phyloP scores from a whole-genome alignment of 139 green algal genomes.

The Spirogloea muscicola region DNA sequence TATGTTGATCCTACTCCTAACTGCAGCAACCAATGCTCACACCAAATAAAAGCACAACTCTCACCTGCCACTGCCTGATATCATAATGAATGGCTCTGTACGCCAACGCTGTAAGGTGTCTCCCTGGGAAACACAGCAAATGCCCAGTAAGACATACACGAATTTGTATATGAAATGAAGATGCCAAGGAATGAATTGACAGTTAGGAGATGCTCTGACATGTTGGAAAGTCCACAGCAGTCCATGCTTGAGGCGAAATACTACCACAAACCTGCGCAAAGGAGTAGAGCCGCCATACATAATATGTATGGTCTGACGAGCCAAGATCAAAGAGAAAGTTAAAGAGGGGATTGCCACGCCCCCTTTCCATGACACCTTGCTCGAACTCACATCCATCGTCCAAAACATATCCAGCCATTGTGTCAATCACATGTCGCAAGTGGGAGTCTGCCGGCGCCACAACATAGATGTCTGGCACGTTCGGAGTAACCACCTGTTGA shows the following conservation, averaged over 20 bases:
- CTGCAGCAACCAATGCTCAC: too few species aligned
- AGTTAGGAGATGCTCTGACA: too few species aligned
- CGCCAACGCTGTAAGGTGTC: constrained; percentile 76
- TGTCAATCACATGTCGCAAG: constrained; percentile 83
- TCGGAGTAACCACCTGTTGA: constrained; percentile 43
- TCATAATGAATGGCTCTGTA: constrained; percentile 88
- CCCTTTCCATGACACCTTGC: constrained; percentile 75
- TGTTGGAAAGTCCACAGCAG: too few species aligned
- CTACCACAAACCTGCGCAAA: constrained; percentile 49
- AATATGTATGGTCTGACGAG: constrained; percentile 83
- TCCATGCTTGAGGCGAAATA: not conserved
- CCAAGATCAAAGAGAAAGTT: constrained; percentile 82
- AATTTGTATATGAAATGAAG: too few species aligned
- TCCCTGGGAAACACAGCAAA: constrained; percentile 48
- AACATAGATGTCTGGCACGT: constrained; percentile 61
- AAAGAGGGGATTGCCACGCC: constrained; percentile 76
- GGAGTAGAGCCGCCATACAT: constrained; percentile 77
- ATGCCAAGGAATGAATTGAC: too few species aligned
- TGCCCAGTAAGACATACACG: not conserved
- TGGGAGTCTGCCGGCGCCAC: constrained; percentile 63
- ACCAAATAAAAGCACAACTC: too few species aligned
- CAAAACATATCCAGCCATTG: constrained; percentile 78
- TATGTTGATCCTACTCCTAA: too few species aligned
- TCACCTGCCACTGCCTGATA: constrained; percentile 72
- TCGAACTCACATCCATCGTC: constrained; percentile 76